These are phyloP conservation scores for Entomortierella chlamydospora DNA, from an alignment of 192 early-diverging fungal species.

Conservation along the genomic window DNA sequence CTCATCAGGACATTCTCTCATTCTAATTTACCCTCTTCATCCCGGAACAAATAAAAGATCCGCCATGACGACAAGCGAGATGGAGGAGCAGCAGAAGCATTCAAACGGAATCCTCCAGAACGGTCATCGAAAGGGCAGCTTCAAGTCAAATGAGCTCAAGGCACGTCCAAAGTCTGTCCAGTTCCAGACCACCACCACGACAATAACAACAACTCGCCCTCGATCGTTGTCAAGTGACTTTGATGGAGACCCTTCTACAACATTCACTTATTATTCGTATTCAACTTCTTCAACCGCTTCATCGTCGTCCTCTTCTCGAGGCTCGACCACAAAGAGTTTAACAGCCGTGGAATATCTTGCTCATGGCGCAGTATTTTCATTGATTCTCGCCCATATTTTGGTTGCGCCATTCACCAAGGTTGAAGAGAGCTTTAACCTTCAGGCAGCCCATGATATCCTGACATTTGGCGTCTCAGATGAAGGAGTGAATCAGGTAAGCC, in stretches of 20 bases:
- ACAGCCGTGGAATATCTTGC: constrained; percentile 7
- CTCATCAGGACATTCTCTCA: background rate
- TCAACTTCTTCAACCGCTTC: background rate
- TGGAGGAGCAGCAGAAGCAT: constrained; percentile 25
- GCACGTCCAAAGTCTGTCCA: constrained; percentile 10
- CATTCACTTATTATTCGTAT: no score
- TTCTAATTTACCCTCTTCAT: background rate
- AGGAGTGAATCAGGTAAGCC: constrained; percentile 33
- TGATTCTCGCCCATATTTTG: constrained; percentile 48
- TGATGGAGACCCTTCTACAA: no score
- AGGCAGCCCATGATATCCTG: constrained; percentile 92
- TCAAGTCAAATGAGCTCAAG: constrained; percentile 3
- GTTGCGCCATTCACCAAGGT: constrained; percentile 91
- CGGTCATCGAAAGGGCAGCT: background rate
- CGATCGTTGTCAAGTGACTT: background rate
- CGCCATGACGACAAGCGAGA: constrained; percentile 37
- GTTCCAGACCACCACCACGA: background rate
- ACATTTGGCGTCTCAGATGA: constrained; percentile 58
- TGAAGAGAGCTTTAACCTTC: constrained; percentile 96
- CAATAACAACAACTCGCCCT: background rate
- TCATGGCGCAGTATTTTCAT: constrained; percentile 3
- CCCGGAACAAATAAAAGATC: background rate
- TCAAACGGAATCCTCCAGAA: background rate
- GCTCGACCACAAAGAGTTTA: constrained; percentile 1
- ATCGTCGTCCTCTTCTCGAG: background rate